These are phyloP conservation scores for Furcasterigmium sp. DNA, from an alignment of 2,329 filamentous ascomycete genomes.

Conservation along the genomic window DNA sequence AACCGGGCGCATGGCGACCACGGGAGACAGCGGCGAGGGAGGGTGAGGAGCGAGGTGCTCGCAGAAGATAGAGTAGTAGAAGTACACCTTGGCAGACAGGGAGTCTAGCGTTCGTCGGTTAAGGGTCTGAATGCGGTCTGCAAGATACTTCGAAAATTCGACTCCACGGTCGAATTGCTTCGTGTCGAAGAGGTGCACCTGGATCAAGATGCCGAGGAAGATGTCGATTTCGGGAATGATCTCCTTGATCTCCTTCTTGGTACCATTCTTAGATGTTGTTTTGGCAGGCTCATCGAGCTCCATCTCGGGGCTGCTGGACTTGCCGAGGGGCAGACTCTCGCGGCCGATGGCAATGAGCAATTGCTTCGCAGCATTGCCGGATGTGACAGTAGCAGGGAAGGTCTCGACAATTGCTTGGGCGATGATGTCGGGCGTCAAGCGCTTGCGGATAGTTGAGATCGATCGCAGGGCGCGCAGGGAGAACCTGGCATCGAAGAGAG, in stretches of 20 bases:
- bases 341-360: constrained; percentile 67
- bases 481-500: constrained; percentile 91
- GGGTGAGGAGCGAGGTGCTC: constrained; percentile 85
- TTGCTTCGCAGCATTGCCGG: constrained; percentile 61
- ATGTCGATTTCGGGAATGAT: constrained; percentile 81
- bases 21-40: constrained; percentile 80
- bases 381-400: constrained; percentile 57
- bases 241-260: constrained; percentile 68
- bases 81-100: constrained; percentile 91
- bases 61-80: constrained; percentile 94
- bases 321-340: constrained; percentile 58
- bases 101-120: constrained; percentile 94
- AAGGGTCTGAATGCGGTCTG: constrained; percentile 78
- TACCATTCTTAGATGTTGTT: constrained; percentile 42
- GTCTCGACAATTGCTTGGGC: constrained; percentile 76
- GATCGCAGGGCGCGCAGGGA: constrained; percentile 89
- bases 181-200: constrained; percentile 85
- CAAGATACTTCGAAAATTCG: constrained; percentile 77
- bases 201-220: constrained; percentile 78
- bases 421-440: constrained; percentile 76
- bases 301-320: constrained; percentile 58
- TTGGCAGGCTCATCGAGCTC: constrained; percentile 63
- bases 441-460: constrained; percentile 93
- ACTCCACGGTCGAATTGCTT: constrained; percentile 76
- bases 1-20: constrained; percentile 80